Evolutionary conservation across 192 early-diverging fungal genomes (phyloP), one percentile per base, ranked within the genome.

Genomic region (Backusella tuberculispora): DNA sequence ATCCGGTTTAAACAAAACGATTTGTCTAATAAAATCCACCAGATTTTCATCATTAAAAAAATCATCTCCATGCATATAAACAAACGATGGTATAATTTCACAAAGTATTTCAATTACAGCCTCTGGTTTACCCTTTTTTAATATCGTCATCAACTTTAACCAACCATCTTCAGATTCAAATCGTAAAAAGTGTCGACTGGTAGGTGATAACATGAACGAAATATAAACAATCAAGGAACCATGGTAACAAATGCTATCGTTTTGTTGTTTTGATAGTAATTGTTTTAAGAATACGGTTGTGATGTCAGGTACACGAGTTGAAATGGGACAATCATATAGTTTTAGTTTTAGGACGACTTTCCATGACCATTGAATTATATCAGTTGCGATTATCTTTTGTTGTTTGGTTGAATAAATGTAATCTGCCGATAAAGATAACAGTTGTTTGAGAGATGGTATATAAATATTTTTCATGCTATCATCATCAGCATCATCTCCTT

Each of bases 171-270:
- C 53, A 5, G 66, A 60, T n/a, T 78, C 80, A 63, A 81, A 81
- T 44, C 76, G 76, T 15, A 87, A 40, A 60, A 85, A 87, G 53
- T 78, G 76, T 6, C 86, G 80, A 29, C 82, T 82, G 0, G 83
- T 74, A 15, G 70, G 24, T 19, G 83, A 83, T 10, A 85, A 29
- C 40, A 83, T 64, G 47, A 87, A 68, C 1, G 75, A 74, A 4
- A 83, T 45, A 17, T 81, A 82, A 6, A 65, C 77, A 38, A 85
- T 47, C 29, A 87, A 80, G 13, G 77, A 68, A 0, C 69, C 63
- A 24, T 83, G 81, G 12, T 56, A 73, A 14, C 72, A 78, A 40
- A 66, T 74, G 24, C 76, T 67, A 0, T 78, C 29, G 34, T 70
- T 45, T 6, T 53, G 75, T 2, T 83, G 76, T 4, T 77, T 37